A percentile compares a stretch with the other conserved stretches of the same genome.
Evolutionary conservation across 1,284 basidiomycete genomes (phyloP).

Genomic region (Papiliotrema terrestris): DNA sequence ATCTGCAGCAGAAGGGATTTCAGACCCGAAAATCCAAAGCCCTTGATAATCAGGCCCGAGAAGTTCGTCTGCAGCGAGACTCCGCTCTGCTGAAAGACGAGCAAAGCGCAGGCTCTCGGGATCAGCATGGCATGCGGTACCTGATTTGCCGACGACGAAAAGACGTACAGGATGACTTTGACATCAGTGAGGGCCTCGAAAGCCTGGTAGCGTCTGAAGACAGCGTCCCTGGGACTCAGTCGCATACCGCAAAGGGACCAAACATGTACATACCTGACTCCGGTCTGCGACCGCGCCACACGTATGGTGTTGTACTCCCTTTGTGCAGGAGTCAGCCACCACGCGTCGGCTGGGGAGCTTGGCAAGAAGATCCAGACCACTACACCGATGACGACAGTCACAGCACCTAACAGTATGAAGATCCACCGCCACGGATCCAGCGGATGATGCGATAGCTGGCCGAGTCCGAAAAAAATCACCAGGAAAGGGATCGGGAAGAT

Average conservation of each 20-base stretch:
- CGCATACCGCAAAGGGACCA: no score
- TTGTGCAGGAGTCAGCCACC: not conserved
- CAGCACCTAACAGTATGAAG: conserved; percentile 11
- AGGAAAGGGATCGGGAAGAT: not conserved
- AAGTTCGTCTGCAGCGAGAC: conserved; percentile 7
- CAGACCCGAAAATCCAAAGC: conserved; percentile 4
- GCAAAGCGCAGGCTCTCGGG: not conserved
- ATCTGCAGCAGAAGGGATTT: conserved; percentile 6
- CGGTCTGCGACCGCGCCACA: not conserved
- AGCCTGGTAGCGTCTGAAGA: not conserved
- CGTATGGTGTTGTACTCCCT: not conserved
- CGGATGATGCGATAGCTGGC: not conserved
- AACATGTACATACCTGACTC: not conserved
- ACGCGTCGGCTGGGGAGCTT: conserved; percentile 10
- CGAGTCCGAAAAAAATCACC: conserved; percentile 11
- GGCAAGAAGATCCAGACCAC: conserved; percentile 18
- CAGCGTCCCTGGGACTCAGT: not conserved
- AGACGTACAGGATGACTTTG: not conserved
- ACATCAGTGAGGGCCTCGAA: not conserved
- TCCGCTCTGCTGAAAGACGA: not conserved
- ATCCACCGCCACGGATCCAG: not conserved
- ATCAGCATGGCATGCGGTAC: not conserved
- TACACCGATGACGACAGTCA: conserved; percentile 17
- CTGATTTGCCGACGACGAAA: not conserved
- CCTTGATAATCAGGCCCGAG: conserved; percentile 8